Evolutionary conservation across 306 rosid genomes (phyloP), one percentile per base, ranked within the genome.

Genomic region (Lathyrus sativus): DNA sequence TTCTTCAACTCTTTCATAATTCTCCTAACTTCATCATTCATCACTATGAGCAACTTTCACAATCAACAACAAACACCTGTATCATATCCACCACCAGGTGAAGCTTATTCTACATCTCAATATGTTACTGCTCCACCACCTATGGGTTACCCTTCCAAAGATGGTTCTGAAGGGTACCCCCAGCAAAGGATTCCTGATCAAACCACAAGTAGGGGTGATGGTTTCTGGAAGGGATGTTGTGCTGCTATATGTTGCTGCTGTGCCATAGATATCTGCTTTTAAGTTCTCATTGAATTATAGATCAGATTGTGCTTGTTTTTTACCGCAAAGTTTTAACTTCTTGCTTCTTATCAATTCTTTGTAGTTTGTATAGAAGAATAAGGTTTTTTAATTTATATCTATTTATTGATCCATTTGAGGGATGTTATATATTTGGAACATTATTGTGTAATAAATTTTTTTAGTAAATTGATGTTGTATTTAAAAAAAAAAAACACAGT

Each of bases 201-300:
- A 71, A 82, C 81, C 11, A 75, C 62, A 6, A 53, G 60, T 31
- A 79, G 55, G 54, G 83, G 83, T 42, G 83, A 78, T 67, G 83
- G 83, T 8, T 82, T 82, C 38, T 82, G 74, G 81, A 72, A 79
- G 43, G 81, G 86, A 76, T 82, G 86, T 71, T 75, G 71, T 67
- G 83, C 85, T 74, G 75, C 71, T 65, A 1, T 79, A 29, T 83
- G 87, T 61, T 79, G 87, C 75, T 79, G 84, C 50, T 76, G 85
- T 18, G 73, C 61, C 19, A 19, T 80, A 71, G 87, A 80, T 41
- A 42, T 65, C 0, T 74, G 82, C 80, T 76, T 65, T 48, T 55
- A 28, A 55, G 61, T 11, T 55, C 9, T 78, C 33, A 57, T 74
- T 79, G 77, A 68, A 50, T 39, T 28, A 49, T 29, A 44, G 65